Base-by-base conservation (phyloP, 2,329 filamentous ascomycete species). In the Hypomyces perniciosus region DNA sequence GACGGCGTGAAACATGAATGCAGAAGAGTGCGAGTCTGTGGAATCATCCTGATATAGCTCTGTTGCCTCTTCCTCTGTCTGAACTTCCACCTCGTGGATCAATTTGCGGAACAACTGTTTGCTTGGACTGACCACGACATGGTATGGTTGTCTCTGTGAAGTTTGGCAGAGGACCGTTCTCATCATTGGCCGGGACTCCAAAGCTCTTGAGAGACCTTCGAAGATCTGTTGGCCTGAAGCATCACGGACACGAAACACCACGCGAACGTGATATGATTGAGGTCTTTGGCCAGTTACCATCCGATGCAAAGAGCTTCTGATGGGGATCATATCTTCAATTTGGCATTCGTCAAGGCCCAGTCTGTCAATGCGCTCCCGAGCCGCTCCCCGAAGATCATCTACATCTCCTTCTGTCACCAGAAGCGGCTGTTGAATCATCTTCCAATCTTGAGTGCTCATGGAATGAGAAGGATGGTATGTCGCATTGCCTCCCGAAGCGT, bases 261-360 rank as follows among this genome's bases (percentile, higher is more conserved):
- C 57, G 38, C 65, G 65, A 48, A 61, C 61, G 38, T 65, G 61
- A 52, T 68, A 69, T 8, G 67, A 68, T 52, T 68, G 65, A 8
- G 64, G 62, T 26, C 67, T 60, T 34, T 57, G 54, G 7, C 67
- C 67, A n/a, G 58, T 51, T 4, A 61, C 62, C 12, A 64, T 63
- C 12, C 65, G 54, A 37, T 63, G 58, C 28, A 68, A 54, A 6
- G 61, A 61, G 34, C 59, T 52, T 13, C 65, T 61, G 35, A 70
- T 61, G 2, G 59, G 54, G 8, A 69, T 54, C 7, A 64, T 48
- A 40, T 65, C 60, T 50, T 68, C 65, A 8, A 68, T 54, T 2
- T 57, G 51, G 2, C 51, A 56, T 27, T 52, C 26, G 1, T 44
- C 33, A 1, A 67, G 54, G 8, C 59, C 64, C 6, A 57, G 48